phyloP scores from a whole-genome alignment of 805 yeast genomes.

The Lipomyces yamadae region DNA sequence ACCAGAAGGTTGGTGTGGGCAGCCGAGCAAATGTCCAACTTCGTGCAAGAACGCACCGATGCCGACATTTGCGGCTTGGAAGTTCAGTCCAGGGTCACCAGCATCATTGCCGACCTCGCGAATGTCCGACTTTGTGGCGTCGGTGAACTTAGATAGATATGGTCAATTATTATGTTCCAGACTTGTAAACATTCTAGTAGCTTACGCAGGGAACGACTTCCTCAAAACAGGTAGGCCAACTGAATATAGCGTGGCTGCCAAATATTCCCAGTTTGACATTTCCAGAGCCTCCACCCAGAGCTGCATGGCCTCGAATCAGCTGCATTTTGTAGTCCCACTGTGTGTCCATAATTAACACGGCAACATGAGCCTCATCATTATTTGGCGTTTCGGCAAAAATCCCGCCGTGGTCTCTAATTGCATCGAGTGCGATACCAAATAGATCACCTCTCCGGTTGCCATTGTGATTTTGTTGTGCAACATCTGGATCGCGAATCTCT shows the following conservation, averaged over 20 bases:
- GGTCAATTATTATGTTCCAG: not conserved
- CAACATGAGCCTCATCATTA: conserved; percentile 69
- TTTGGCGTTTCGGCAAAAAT: conserved; percentile 50
- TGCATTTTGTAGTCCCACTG: conserved; percentile 71
- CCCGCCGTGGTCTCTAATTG: conserved; percentile 60
- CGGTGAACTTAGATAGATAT: conserved; percentile 58
- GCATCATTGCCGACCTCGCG: conserved; percentile 88
- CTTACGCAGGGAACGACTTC: conserved; percentile 56
- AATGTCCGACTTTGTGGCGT: conserved; percentile 65
- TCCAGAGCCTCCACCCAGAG: conserved; percentile 85
- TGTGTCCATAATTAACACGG: conserved; percentile 82
- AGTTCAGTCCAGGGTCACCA: conserved; percentile 79
- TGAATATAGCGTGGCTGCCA: conserved; percentile 88
- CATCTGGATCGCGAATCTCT: conserved; percentile 75
- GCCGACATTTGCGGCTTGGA: conserved; percentile 88
- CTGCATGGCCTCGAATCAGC: conserved; percentile 84
- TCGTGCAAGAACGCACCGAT: conserved; percentile 96
- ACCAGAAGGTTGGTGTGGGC: conserved; percentile 90
- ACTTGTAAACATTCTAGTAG: not conserved
- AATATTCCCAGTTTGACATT: conserved; percentile 80
- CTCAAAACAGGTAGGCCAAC: conserved; percentile 89
- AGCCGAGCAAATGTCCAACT: conserved; percentile 87
- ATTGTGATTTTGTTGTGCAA: conserved; percentile 82
- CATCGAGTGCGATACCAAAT: conserved; percentile 79
- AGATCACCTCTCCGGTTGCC: conserved; percentile 78